Evolutionary conservation across 2,329 filamentous ascomycete species (phyloP), one percentile per base, ranked within the genome.

Genomic region (Zasmidium angulare): DNA sequence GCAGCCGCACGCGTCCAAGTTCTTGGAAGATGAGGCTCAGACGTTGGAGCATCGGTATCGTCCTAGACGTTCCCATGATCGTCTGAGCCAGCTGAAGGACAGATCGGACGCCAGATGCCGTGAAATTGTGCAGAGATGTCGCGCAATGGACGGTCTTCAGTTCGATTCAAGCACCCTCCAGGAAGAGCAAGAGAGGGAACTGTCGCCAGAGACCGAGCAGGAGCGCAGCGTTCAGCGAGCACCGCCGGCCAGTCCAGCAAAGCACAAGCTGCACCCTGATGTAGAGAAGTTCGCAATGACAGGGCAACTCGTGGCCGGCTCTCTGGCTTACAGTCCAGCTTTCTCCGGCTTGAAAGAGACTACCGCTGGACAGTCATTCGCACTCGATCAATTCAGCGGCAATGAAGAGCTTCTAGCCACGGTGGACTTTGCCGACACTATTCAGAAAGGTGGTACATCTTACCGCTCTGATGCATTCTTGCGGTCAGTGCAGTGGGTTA

Each of bases 141-240:
- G 19, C 0, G 26, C 62, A 14, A 68, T 71, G 40, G 63, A 63
- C 10, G 23, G 60, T n/a, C 55, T 68, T 1, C 21, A 53, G 6
- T 67, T 66, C 58, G 52, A 53, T 0, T 52, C 62, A 0, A 74
- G 76, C 0, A 72, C 74, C 0, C 71, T 89, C 0, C 74, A 83
- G 2, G 86, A 90, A 65, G 88, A 91, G 58, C 86, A 90, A 63
- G 88, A 91, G 67, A 79, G 87, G 0, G 88, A 90, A 62, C 75
- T 91, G 0, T 78, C 84, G 0, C 85, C 85, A 0, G 87, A 91
- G 61, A 79, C 84, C 0, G 84, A 90, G 63, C 73, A 81, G 23
- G 84, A 90, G 65, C 75, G 79, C 0, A 74, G 89, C 51, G 55
- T 67, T 0, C 76, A 89, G 63, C 76, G 75, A 1, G 82, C 85